A percentile compares a stretch with the other conserved stretches of the same genome.
Evolutionary conservation across 345 rosid species (phyloP).

Genomic region (Populus ilicifolia): DNA sequence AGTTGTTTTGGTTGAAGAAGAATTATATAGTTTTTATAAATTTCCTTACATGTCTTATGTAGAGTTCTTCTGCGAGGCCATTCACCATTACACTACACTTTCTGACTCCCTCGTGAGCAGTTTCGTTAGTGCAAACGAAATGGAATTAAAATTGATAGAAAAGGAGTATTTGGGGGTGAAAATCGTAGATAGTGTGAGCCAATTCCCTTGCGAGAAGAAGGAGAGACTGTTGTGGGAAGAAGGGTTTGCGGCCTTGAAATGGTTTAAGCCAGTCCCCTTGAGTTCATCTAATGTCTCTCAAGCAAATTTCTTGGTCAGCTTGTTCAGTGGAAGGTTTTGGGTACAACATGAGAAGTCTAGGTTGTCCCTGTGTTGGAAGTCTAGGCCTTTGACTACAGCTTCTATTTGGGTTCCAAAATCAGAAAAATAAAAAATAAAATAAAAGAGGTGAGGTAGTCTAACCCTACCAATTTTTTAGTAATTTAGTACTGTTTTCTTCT

Average conservation of each 20-base stretch:
- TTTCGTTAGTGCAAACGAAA: not conserved
- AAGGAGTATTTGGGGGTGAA: slow-evolving; percentile 19
- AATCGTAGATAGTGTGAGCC: slow-evolving; percentile 15
- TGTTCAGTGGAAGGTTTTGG: slow-evolving; percentile 23
- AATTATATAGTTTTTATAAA: not conserved
- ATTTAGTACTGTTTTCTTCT: too few species aligned
- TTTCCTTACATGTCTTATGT: not conserved
- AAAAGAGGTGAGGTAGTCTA: too few species aligned
- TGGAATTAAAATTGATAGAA: slow-evolving; percentile 23
- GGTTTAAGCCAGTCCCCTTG: slow-evolving; percentile 14
- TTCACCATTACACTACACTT: slow-evolving; percentile 20
- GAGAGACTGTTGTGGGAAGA: slow-evolving; percentile 16
- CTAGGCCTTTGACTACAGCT: slow-evolving; percentile 26
- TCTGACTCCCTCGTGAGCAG: slow-evolving; percentile 22
- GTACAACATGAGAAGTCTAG: slow-evolving; percentile 25
- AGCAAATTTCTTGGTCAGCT: slow-evolving; percentile 24
- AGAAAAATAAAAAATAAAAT: not conserved
- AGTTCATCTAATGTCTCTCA: slow-evolving; percentile 26
- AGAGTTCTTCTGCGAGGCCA: slow-evolving; percentile 1
- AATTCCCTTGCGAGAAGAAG: slow-evolving; percentile 19
- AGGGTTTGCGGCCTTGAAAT: slow-evolving; percentile 11
- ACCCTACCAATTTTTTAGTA: too few species aligned
- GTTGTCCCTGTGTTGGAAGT: slow-evolving; percentile 29
- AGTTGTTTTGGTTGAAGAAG: not conserved
- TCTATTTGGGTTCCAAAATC: slow-evolving; percentile 30